Percentiles rank a stretch among this genome's conserved stretches.
Conservation (phyloP, 495 filamentous ascomycete species). For the Xylaria longipes region DNA sequence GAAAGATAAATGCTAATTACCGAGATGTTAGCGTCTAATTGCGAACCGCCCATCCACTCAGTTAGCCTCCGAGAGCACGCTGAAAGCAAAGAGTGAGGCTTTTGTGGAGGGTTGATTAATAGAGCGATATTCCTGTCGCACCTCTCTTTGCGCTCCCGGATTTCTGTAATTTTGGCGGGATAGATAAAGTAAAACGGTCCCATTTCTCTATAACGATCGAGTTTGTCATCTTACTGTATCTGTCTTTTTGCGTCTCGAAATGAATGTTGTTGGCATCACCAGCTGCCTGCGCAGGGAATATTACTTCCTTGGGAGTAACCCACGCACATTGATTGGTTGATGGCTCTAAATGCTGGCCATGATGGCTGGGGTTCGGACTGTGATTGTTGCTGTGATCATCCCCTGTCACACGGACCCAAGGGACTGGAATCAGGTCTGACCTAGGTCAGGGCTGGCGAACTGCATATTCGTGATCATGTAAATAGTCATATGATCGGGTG, state of each 20-base stretch:
- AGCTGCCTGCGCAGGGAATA: background rate
- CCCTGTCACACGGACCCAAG: too few species aligned
- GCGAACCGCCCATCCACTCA: constrained; percentile 48
- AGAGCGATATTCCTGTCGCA: background rate
- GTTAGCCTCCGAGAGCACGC: constrained; percentile 35
- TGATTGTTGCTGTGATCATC: background rate
- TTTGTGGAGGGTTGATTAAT: constrained; percentile 43
- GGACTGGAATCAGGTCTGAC: too few species aligned
- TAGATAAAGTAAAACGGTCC: background rate
- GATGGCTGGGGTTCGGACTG: background rate
- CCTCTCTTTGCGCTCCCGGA: background rate
- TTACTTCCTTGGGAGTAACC: constrained; percentile 16
- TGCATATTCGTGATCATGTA: too few species aligned
- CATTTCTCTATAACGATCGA: background rate
- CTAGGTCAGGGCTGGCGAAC: too few species aligned
- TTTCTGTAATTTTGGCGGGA: background rate
- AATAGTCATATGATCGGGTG: too few species aligned
- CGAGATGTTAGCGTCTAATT: constrained; percentile 44
- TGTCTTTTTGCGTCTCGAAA: background rate
- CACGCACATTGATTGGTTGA: background rate
- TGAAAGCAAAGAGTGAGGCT: constrained; percentile 45
- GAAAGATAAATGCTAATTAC: background rate
- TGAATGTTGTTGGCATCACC: background rate
- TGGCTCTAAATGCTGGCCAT: background rate
- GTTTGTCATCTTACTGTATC: background rate